A percentile compares a stretch with the other conserved stretches of the same genome.
Conservation (phyloP, 495 filamentous ascomycete genomes). For the Apiosordaria backusii region DNA sequence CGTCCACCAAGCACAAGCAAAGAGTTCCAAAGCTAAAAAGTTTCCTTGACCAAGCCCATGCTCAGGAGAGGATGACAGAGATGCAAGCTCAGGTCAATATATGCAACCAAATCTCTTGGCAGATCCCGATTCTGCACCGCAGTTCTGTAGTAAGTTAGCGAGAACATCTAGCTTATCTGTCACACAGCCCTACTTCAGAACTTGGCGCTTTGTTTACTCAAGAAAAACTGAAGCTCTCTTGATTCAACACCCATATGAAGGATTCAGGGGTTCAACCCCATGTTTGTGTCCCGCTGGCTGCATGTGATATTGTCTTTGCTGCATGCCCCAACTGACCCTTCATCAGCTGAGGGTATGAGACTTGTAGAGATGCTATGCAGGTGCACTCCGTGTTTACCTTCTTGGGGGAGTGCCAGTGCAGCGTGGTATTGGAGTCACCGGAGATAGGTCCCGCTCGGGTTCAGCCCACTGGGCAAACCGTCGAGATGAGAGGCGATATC, state of each 20-base stretch:
- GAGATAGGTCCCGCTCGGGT: background rate
- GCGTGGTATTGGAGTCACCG: conserved; percentile 7
- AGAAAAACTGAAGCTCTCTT: background rate
- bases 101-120: background rate
- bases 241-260: background rate
- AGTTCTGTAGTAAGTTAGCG: background rate
- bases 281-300: background rate
- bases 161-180: background rate
- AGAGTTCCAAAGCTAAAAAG: no score
- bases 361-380: background rate
- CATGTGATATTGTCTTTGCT: background rate
- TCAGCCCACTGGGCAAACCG: background rate
- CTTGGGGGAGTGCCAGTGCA: conserved; percentile 13
- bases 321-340: background rate
- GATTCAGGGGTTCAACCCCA: background rate
- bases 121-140: background rate
- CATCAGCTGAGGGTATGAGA: background rate
- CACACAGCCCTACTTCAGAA: background rate
- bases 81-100: no score
- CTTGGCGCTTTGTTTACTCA: background rate
- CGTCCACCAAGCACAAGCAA: background rate
- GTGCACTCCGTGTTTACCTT: background rate
- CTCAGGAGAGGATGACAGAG: no score
- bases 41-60: no score
- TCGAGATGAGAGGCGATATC: background rate